Evolutionary conservation across 176 grass and related monocot genomes (phyloP).

Genomic region (Zea luxurians): DNA sequence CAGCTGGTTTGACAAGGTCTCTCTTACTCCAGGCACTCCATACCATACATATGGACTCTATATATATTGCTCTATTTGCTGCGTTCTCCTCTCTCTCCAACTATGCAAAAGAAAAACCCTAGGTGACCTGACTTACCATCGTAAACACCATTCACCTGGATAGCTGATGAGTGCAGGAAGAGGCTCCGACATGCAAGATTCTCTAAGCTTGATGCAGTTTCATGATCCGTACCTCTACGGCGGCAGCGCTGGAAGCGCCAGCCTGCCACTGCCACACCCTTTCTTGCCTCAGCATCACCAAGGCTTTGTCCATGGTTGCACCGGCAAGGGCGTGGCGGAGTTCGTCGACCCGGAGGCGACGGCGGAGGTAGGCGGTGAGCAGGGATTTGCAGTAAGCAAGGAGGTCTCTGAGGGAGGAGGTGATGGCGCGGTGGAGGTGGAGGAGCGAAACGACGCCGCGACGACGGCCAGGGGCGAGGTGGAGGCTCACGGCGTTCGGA

Average conservation of each 20-base stretch:
- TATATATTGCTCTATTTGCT: neutral
- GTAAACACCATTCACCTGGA: neutral
- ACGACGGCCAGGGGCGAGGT: conserved; percentile 9
- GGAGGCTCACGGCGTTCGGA: conserved; percentile 45
- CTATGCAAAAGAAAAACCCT: conserved; percentile 33
- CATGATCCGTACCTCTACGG: conserved; percentile 45
- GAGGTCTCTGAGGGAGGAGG: conserved; percentile 12
- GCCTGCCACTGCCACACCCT: conserved; percentile 27
- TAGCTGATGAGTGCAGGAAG: conserved; percentile 29
- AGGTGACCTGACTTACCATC: conserved; percentile 16
- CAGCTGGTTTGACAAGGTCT: conserved; percentile 45
- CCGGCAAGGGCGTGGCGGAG: conserved; percentile 9
- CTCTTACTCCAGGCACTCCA: conserved; percentile 1
- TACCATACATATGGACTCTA: neutral
- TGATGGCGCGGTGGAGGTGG: neutral
- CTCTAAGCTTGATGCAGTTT: conserved; percentile 46
- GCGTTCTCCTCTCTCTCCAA: neutral
- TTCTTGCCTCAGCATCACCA: conserved; percentile 31
- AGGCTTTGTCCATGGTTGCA: neutral
- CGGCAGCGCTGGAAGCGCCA: neutral
- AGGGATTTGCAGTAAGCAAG: neutral
- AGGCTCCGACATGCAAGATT: conserved; percentile 49
- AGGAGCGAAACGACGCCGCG: conserved; percentile 10
- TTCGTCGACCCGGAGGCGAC: conserved; percentile 13
- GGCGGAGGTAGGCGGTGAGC: conserved; percentile 2